Conservation (phyloP, 2,329 filamentous ascomycete genomes). For the Scytalidium lignicola region DNA sequence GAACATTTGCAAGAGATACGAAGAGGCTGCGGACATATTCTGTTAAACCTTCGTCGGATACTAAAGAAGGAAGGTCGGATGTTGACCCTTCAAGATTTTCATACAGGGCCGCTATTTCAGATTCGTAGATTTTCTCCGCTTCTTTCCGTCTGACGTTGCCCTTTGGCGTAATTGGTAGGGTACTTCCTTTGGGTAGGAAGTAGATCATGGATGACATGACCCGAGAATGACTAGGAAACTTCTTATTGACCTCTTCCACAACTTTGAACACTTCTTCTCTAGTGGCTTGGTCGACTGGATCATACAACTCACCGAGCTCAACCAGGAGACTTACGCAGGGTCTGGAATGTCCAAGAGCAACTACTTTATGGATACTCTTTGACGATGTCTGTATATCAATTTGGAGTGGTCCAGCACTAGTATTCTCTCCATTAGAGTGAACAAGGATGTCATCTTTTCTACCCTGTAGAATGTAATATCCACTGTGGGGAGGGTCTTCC, state of each 20-base stretch:
- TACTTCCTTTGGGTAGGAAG: conserved; percentile 17
- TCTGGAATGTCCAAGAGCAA: conserved; percentile 22
- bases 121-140: conserved; percentile 18
- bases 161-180: conserved; percentile 26
- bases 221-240: conserved; percentile 19
- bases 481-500: conserved; percentile 25
- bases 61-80: neutral
- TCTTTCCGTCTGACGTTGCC: conserved; percentile 28
- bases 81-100: conserved; percentile 1
- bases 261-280: conserved; percentile 14
- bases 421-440: conserved; percentile 29
- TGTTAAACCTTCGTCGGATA: conserved; percentile 7
- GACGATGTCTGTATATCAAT: conserved; percentile 23
- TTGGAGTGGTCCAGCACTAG: conserved; percentile 22
- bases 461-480: conserved; percentile 24
- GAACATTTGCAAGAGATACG: conserved; percentile 11
- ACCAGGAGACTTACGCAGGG: conserved; percentile 22
- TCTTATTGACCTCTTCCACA: conserved; percentile 17
- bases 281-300: conserved; percentile 7
- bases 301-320: conserved; percentile 17
- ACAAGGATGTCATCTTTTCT: conserved; percentile 28
- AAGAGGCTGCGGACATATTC: conserved; percentile 18
- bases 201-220: conserved; percentile 23
- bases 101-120: conserved; percentile 20
- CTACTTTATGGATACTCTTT: conserved; percentile 17